A percentile compares a stretch with the other conserved stretches of the same genome.
These are phyloP conservation scores for Pleurotus tuoliensis DNA, from an alignment of 768 basidiomycete genomes.

Conservation along the genomic window DNA sequence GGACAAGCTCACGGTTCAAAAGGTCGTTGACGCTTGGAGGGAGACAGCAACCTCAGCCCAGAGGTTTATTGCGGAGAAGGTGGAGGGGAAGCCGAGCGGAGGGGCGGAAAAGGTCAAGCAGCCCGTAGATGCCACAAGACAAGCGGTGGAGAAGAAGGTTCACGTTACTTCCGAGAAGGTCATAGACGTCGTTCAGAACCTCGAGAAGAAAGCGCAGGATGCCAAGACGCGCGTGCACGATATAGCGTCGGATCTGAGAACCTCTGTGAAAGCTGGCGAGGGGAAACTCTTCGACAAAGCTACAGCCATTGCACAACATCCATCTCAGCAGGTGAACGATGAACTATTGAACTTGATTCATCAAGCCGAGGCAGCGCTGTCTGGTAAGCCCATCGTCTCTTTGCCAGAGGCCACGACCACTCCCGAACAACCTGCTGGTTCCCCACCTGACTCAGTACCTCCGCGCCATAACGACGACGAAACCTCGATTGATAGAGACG, in stretches of 20 bases:
- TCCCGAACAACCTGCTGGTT: conserved; percentile 21
- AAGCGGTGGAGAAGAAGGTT: conserved; percentile 28
- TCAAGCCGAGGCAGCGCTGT: conserved; percentile 71
- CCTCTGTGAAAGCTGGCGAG: conserved; percentile 36
- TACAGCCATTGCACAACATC: conserved; percentile 39
- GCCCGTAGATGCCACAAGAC: conserved; percentile 21
- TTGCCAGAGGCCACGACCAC: conserved; percentile 17
- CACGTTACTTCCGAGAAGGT: conserved; percentile 35
- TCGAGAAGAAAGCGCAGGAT: conserved; percentile 17
- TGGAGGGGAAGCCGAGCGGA: conserved; percentile 37
- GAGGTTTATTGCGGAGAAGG: conserved; percentile 46
- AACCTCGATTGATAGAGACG: conserved; percentile 25
- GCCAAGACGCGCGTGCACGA: conserved; percentile 42
- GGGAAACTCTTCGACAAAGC: conserved; percentile 30
- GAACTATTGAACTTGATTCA: conserved; percentile 65
- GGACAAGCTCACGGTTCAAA: conserved; percentile 67
- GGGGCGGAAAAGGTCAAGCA: conserved; percentile 28
- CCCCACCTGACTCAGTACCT: conserved; percentile 17
- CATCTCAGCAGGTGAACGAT: conserved; percentile 48
- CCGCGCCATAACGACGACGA: conserved; percentile 12
- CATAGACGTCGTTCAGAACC: conserved; percentile 18
- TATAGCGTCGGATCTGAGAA: conserved; percentile 44
- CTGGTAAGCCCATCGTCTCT: conserved; percentile 33
- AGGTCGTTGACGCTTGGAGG: conserved; percentile 51
- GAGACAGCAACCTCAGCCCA: conserved; percentile 46